Evolutionary conservation across 148 eudicot species (phyloP), one percentile per base, ranked within the genome.

Genomic region (Vaccinium vitisidaea): DNA sequence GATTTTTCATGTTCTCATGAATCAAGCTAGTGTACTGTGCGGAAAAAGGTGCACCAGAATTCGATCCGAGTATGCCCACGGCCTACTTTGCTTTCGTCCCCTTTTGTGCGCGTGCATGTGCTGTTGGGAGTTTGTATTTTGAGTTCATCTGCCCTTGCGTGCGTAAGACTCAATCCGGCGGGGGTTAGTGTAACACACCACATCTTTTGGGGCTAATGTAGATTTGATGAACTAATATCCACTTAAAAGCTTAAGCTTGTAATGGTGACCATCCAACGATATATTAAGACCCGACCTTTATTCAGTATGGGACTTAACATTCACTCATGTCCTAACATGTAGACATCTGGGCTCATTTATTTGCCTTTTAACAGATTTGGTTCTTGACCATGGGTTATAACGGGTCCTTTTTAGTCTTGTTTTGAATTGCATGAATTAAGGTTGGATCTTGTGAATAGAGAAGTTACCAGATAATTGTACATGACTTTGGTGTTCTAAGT

Each of bases 381-480:
- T 48, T 70, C 16, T 30, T 27, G 39, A 30, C 49, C 4, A n/a
- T 23, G 43, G 76, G 23, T n/a, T 39, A 6, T 82, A 16, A 16
- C 54, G 46, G 49, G 78, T 70, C 49, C 19, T 70, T 46, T 50
- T 36, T 27, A 69, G 25, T 53, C 50, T 82, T 70, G 19, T 50
- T 69, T 81, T 1, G 25, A 56, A 21, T 81, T 67, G 5, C 76
- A 48, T 67, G 77, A 48, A 69, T 27, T 6, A 18, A 18, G 55
- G 6, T 49, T 18, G 59, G 48, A 82, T 56, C 25, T 67, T 82
- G 46, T 82, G 48, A 18, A 82, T 67, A 48, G 43, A 82, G 75
- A 65, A 16, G 75, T 81, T 81, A 23, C 16, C 19, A 46, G 48
- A 9, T 79, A 55, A 43, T 48, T n/a, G 23, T n/a, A 36, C 36